Evolutionary conservation across 2,329 filamentous ascomycete species (phyloP), one percentile per base, ranked within the genome.

Genomic region (Beauveria australis): DNA sequence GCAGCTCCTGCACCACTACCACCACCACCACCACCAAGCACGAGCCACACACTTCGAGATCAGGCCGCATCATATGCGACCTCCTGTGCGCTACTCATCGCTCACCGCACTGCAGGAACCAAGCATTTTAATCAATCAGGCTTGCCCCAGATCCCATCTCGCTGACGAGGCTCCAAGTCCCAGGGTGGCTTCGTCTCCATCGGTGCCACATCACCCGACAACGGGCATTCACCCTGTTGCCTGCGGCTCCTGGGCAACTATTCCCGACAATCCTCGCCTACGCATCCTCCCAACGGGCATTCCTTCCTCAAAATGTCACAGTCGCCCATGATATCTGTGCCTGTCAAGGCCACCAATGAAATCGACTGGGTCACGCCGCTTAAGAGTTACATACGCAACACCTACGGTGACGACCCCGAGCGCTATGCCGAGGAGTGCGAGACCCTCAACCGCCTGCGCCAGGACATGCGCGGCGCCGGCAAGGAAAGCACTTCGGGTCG

Each of bases 381-480:
- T 67, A 97, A 97, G 79, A 80, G 82, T 65, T 97, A 97, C 79
- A 99, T 99, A 69, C 85, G 92, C 66, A 84, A 92, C 68, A 95
- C 89, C 26, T 97, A 99, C 73, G 92, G 92, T 73, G 94, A 99
- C 75, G 93, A 97, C 72, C 93, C 94, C 30, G 94, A 99, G 74
- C 86, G 91, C 68, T 99, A 99, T 79, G 85, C 87, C 58, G 92
- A 97, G 75, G 94, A 99, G 81, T 97, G 94, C 78, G 87, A 86
- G 47, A 96, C 92, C 43, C 85, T 99, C 74, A 96, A 97, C 77
- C 87, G 94, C 49, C 79, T 99, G 75, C 87, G 94, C 69, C 95
- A 99, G 84, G 95, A 99, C 72, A 97, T 99, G 91, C 86, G 95
- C 71, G 94, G 95, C 40, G 94, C 94, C 37, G 93, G 94, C 24